Percentiles rank a stretch among this genome's conserved stretches.
Evolutionary conservation across 2,329 filamentous ascomycete genomes (phyloP).

Genomic region (Stachybotrys chlorohalonatus): DNA sequence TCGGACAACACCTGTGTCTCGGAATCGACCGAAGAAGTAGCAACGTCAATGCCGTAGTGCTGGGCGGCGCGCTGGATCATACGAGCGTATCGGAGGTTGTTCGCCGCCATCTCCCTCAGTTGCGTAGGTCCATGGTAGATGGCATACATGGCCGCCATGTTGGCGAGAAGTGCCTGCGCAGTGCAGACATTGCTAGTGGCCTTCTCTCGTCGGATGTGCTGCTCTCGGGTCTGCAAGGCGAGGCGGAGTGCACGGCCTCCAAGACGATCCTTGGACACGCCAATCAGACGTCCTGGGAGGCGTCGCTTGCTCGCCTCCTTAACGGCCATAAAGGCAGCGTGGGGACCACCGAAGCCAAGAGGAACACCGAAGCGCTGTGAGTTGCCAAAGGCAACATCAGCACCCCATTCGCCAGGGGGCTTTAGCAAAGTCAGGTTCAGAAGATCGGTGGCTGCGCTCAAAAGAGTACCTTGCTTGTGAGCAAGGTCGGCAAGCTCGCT

Average conservation of each 20-base stretch:
- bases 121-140: conserved; percentile 86
- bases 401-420: conserved; percentile 87
- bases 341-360: conserved; percentile 87
- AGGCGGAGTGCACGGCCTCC: conserved; percentile 75
- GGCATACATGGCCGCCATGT: conserved; percentile 93
- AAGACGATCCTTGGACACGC: conserved; percentile 82
- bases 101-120: conserved; percentile 73
- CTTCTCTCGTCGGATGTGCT: conserved; percentile 94
- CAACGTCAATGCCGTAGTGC: conserved; percentile 54
- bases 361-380: conserved; percentile 88
- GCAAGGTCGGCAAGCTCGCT: conserved; percentile 63
- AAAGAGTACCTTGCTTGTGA: conserved; percentile 67
- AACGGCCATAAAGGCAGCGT: conserved; percentile 92
- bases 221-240: conserved; percentile 85
- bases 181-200: conserved; percentile 97
- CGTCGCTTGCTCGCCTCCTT: conserved; percentile 88
- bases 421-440: conserved; percentile 80
- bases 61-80: conserved; percentile 58
- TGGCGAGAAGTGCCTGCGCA: conserved; percentile 84
- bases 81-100: conserved; percentile 62
- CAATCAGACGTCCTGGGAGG: conserved; percentile 83
- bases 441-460: conserved; percentile 84
- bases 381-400: conserved; percentile 90
- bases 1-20: conserved; percentile 63
- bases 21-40: conserved; percentile 44